A percentile compares a stretch with the other conserved stretches of the same genome.
These are phyloP conservation scores for Raddia distichophylla DNA, from an alignment of 176 grass and related monocot species.

Conservation along the genomic window DNA sequence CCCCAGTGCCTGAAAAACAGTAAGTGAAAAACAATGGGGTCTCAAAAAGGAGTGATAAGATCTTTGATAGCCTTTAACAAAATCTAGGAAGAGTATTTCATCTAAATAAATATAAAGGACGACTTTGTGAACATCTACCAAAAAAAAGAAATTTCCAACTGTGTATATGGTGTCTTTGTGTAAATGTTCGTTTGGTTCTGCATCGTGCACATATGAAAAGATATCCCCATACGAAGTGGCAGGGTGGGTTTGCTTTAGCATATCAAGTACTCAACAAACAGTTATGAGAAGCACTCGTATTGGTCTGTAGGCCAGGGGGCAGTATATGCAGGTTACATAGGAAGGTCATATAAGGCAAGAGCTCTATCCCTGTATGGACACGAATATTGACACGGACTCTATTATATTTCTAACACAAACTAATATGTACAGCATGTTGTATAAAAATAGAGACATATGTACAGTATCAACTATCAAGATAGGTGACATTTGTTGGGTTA, in stretches of 20 bases:
- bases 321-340: too few relatives aligned
- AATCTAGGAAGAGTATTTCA: too few relatives aligned
- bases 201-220: neutral
- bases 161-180: neutral
- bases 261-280: neutral
- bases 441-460: neutral
- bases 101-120: neutral
- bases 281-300: too few relatives aligned
- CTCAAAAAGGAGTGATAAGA: neutral
- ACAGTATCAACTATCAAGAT: neutral
- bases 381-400: too few relatives aligned
- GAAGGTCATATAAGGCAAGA: too few relatives aligned
- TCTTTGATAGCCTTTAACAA: neutral
- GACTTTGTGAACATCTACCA: neutral
- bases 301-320: too few relatives aligned
- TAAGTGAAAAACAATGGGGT: neutral
- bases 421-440: neutral
- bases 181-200: neutral
- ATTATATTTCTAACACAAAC: too few relatives aligned
- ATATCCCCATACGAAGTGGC: neutral
- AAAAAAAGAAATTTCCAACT: neutral
- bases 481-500: conserved; percentile 12
- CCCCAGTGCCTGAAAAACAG: conserved; percentile 76
- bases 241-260: conserved; percentile 1
- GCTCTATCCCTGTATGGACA: too few relatives aligned